Percentiles rank a stretch among this genome's conserved stretches.
These are phyloP conservation scores for Ananas comosus DNA, from an alignment of 176 grass and related monocot genomes.

Conservation along the genomic window DNA sequence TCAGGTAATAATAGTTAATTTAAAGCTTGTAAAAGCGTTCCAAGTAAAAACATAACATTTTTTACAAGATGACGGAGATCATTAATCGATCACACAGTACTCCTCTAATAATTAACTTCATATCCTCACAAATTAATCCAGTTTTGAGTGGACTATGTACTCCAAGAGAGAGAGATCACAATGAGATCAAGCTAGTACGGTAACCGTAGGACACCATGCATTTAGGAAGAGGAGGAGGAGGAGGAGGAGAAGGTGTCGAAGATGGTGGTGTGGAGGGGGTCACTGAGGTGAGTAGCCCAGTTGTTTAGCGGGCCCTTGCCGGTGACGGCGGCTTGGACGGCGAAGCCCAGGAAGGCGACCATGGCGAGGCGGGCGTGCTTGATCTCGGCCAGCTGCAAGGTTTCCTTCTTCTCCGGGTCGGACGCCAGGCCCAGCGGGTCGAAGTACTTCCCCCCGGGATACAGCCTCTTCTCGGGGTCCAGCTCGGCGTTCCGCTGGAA, in stretches of 20 bases:
- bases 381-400: conserved; percentile 91
- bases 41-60: no score
- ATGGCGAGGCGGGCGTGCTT: conserved; percentile 99
- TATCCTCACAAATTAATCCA: no score
- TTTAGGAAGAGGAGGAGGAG: conserved; percentile 53
- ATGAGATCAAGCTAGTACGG: no score
- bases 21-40: no score
- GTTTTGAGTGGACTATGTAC: no score
- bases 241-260: conserved; percentile 65
- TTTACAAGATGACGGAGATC: no score
- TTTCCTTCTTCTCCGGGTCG: conserved; percentile 86
- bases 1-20: no score
- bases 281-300: conserved; percentile 97
- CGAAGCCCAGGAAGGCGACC: conserved; percentile 87
- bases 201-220: no score
- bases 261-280: conserved; percentile 99
- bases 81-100: no score
- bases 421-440: conserved; percentile 77
- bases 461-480: conserved; percentile 83
- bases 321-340: conserved; percentile 92
- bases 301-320: conserved; percentile 99
- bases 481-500: conserved; percentile 98
- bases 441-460: conserved; percentile 84
- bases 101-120: no score
- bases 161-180: no score